Evolutionary conservation across 2,329 filamentous ascomycete genomes (phyloP), one percentile per base, ranked within the genome.

Genomic region (Hypoxylon sp.): DNA sequence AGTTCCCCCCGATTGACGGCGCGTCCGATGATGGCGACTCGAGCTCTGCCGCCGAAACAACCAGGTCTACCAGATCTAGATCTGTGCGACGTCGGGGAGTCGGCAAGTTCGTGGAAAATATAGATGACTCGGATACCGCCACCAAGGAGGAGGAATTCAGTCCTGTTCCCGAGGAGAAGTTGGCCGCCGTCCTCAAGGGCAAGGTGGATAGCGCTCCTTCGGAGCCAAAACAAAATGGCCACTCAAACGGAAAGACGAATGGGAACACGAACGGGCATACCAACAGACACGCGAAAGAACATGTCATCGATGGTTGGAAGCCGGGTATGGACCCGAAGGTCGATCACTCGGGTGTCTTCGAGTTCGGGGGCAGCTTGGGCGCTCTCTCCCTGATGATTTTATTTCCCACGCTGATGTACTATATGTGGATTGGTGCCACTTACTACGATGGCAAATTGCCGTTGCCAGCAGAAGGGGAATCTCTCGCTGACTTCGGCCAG

Each of bases 391-490:
- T 97, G 88, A 98, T 98, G 93, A 85, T 94, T 68, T 88, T 91
- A 47, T 99, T 98, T 80, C 96, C 96, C n/a, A 68, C 90, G 37
- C 86, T 99, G 73, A 98, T 98, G 95, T 97, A 93, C 87, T 98
- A 97, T 82, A 97, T 99, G 94, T 98, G 94, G 94, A 90, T 97
- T 79, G 96, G 96, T 53, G 92, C 95, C 32, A 94, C 90, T 52
- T 97, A 95, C 82, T 99, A 97, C 81, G 84, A 93, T 76, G 95
- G 95, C 72, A 89, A 91, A 69, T 84, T 96, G 54, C 96, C 96
- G 14, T 81, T 82, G 45, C 91, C 88, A 1, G 81, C 81, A 1
- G 77, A 87, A 45, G 91, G 87, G 43, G 86, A 97, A 83, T 89
- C 84, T 71, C 87, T 88, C 77, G 71, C 75, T 11, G 89, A 95